Percentiles rank a stretch among this genome's conserved stretches.
Conservation (phyloP, 495 filamentous ascomycete genomes). For the Aspergillus asperescens region DNA sequence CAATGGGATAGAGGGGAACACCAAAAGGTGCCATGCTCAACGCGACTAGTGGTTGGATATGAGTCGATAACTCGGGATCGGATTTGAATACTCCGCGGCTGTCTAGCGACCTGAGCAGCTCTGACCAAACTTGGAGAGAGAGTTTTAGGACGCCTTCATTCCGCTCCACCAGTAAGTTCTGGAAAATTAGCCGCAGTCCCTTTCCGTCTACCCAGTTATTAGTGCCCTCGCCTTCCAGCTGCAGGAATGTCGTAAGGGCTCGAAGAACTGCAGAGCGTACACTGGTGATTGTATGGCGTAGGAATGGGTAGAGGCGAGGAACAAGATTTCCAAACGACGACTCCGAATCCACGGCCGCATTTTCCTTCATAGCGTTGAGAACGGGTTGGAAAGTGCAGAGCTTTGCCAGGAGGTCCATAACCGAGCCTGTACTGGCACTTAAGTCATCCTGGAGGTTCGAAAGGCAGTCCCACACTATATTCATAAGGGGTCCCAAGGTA, state of each 20-base stretch:
- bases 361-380: conserved; percentile 86
- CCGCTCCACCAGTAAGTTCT: conserved; percentile 90
- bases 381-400: conserved; percentile 93
- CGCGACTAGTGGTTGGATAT: conserved; percentile 70
- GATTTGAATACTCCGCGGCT: conserved; percentile 53
- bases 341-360: conserved; percentile 74
- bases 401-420: conserved; percentile 96
- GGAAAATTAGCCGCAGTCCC: conserved; percentile 81
- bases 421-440: conserved; percentile 91
- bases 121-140: conserved; percentile 82
- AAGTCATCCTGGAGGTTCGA: conserved; percentile 93
- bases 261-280: conserved; percentile 90
- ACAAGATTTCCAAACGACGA: conserved; percentile 89
- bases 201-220: conserved; percentile 90
- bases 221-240: conserved; percentile 74
- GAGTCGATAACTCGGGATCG: conserved; percentile 54
- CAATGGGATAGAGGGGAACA: conserved; percentile 77
- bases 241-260: conserved; percentile 86
- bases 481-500: conserved; percentile 73
- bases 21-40: conserved; percentile 86
- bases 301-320: conserved; percentile 89
- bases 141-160: conserved; percentile 71
- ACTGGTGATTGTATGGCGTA: conserved; percentile 93
- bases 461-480: conserved; percentile 95
- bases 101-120: conserved; percentile 64